phyloP scores from a whole-genome alignment of 2,329 filamentous ascomycete species.

The Ascochyta lentis region DNA sequence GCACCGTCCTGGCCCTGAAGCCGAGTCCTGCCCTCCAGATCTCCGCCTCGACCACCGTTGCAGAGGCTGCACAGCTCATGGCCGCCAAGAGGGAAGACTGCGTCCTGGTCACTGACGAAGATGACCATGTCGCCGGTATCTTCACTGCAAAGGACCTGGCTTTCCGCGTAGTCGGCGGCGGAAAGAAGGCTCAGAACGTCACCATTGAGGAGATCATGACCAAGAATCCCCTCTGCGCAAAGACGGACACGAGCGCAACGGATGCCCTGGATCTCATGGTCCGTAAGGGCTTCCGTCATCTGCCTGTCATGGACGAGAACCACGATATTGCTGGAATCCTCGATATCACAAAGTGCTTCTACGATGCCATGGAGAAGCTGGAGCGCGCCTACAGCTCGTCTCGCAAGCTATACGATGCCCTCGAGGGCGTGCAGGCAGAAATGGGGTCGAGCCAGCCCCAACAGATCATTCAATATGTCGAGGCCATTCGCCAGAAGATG shows the following conservation, averaged over 20 bases:
- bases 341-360: constrained; percentile 99
- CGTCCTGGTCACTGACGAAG: constrained; percentile 95
- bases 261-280: constrained; percentile 98
- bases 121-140: constrained; percentile 97
- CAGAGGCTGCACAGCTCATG: constrained; percentile 98
- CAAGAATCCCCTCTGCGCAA: constrained; percentile 96
- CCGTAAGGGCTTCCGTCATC: constrained; percentile 93
- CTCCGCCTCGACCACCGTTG: constrained; percentile 90
- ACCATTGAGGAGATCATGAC: constrained; percentile 99
- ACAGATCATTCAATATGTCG: constrained; percentile 98
- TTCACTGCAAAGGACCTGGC: constrained; percentile 99
- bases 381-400: constrained; percentile 97
- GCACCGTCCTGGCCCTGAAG: constrained; percentile 93
- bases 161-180: constrained; percentile 92
- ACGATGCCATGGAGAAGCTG: constrained; percentile 99
- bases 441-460: constrained; percentile 94
- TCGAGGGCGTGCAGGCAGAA: constrained; percentile 97
- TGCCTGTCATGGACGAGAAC: constrained; percentile 99
- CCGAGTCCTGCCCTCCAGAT: constrained; percentile 97
- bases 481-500: constrained; percentile 95
- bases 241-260: constrained; percentile 96
- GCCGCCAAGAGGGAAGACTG: constrained; percentile 98
- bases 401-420: constrained; percentile 94
- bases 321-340: constrained; percentile 98
- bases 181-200: constrained; percentile 85